These are phyloP conservation scores for Corniculantispora saksenae DNA, from an alignment of 2,329 filamentous ascomycete genomes.

Conservation along the genomic window DNA sequence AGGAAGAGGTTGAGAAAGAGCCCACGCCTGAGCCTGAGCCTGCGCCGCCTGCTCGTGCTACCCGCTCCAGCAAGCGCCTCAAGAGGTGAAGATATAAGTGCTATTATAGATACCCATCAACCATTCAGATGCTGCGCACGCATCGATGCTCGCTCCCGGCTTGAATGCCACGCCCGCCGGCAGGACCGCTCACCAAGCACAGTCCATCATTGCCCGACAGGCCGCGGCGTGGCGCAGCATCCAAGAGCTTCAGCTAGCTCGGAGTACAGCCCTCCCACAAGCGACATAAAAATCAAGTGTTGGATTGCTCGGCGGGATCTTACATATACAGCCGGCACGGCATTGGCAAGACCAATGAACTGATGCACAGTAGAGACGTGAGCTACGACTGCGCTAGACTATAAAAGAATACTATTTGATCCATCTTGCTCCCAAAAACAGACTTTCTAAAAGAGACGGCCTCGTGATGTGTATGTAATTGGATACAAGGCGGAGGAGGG, in stretches of 20 bases:
- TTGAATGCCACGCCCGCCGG: background rate
- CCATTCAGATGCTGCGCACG: background rate
- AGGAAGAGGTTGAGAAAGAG: slow-evolving; percentile 23
- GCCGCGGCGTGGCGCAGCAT: slow-evolving; percentile 3
- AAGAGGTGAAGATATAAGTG: slow-evolving; percentile 18
- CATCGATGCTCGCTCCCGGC: slow-evolving; percentile 12
- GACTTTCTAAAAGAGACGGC: background rate
- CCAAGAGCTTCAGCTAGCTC: slow-evolving; percentile 13
- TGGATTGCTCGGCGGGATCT: slow-evolving; percentile 3
- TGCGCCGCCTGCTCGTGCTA: slow-evolving; percentile 11
- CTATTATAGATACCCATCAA: slow-evolving; percentile 3
- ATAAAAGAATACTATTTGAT: slow-evolving; percentile 3
- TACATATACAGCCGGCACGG: background rate
- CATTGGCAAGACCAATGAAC: background rate
- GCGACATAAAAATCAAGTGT: background rate
- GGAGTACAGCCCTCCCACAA: slow-evolving; percentile 19
- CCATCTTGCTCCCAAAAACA: background rate
- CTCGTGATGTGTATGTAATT: background rate
- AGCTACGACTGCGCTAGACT: slow-evolving; percentile 7
- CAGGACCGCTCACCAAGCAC: background rate
- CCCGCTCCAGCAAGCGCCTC: slow-evolving; percentile 22
- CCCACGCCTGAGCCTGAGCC: background rate
- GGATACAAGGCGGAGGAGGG: no score
- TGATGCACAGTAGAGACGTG: background rate
- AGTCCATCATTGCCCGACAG: background rate